phyloP scores from a whole-genome alignment of 371 early-diverging fungal species.

The Umbelopsis sp. region DNA sequence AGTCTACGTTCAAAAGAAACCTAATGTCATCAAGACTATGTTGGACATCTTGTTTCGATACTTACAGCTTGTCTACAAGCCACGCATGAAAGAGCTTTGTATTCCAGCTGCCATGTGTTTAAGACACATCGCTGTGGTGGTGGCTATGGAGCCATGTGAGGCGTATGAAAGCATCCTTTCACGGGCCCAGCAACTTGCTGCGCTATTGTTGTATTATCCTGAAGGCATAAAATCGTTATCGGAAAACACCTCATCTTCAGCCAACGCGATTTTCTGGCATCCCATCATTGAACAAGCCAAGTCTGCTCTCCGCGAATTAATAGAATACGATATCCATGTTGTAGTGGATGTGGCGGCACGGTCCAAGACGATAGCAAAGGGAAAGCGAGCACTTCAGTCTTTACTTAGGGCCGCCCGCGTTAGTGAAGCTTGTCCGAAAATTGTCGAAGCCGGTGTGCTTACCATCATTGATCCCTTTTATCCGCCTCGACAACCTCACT shows the following conservation, averaged over 20 bases:
- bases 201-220: conserved; percentile 7
- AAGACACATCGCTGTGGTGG: conserved; percentile 1
- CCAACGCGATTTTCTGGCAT: not conserved
- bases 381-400: conserved; percentile 10
- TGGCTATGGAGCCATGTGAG: conserved; percentile 2
- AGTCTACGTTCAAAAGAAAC: not conserved
- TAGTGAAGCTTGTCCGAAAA: not conserved
- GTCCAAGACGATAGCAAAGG: not conserved
- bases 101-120: not conserved
- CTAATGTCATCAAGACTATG: not conserved
- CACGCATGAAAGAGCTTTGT: not conserved
- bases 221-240: not conserved
- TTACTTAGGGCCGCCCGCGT: not conserved
- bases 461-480: not conserved
- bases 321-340: not conserved
- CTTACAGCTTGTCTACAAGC: not conserved
- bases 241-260: not conserved
- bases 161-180: not conserved
- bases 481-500: not conserved
- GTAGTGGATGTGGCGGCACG: not conserved
- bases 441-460: conserved; percentile 6
- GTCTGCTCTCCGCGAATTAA: not conserved
- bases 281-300: conserved; percentile 9
- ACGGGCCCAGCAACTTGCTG: not conserved
- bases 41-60: conserved; percentile 12